phyloP scores from a whole-genome alignment of 345 rosid species.

The Gynandropsis gynandra region DNA sequence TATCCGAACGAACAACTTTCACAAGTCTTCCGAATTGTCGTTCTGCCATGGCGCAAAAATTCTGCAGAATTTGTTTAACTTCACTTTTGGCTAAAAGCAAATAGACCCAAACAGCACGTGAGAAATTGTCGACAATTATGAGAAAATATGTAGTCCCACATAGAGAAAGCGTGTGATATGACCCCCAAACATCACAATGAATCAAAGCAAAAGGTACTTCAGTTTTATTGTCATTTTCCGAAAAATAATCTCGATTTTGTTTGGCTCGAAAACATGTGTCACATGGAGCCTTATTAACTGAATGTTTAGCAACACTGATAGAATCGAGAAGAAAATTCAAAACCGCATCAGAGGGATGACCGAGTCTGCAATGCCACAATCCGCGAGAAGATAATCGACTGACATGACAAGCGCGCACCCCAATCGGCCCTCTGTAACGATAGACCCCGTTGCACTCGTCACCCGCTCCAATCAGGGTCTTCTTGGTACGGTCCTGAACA shows the following conservation, averaged over 20 bases:
- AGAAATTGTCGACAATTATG: neutral
- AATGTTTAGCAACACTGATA: too few species aligned
- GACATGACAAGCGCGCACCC: neutral
- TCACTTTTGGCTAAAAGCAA: too few species aligned
- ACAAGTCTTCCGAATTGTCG: too few species aligned
- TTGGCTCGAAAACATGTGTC: neutral
- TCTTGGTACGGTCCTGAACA: neutral
- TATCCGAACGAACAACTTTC: too few species aligned
- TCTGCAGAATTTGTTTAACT: too few species aligned
- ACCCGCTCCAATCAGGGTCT: neutral
- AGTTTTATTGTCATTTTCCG: neutral
- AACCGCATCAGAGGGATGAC: too few species aligned
- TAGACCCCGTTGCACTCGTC: neutral
- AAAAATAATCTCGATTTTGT: neutral
- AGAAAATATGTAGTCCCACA: neutral
- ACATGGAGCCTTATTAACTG: too few species aligned
- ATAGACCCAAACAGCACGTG: too few species aligned
- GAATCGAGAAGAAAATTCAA: too few species aligned
- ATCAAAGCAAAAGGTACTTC: neutral
- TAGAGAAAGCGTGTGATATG: neutral
- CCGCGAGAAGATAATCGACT: fast-evolving
- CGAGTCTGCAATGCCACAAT: neutral
- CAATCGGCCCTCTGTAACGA: neutral
- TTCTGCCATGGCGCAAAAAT: too few species aligned
- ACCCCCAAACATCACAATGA: neutral